Evolutionary conservation across 1,284 basidiomycete genomes (phyloP), one percentile per base, ranked within the genome.

Genomic region (Phylloboletellus chloephorus): DNA sequence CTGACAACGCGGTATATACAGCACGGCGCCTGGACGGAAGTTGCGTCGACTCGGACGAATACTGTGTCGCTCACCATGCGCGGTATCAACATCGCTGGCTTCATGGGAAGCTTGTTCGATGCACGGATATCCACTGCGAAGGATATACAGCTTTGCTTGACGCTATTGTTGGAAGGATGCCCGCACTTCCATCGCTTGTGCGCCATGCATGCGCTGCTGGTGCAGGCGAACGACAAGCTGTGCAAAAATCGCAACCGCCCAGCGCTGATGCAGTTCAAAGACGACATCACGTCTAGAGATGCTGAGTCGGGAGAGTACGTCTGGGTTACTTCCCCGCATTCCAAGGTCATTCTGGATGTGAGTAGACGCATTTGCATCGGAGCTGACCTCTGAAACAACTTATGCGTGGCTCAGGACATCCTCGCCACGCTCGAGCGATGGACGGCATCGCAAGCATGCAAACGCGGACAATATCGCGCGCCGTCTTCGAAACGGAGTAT

Each of bases 21-120:
- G 62, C 26, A 49, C 13, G 41, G 49, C 10, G n/a, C 38, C 25
- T 40, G 49, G 44, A 26, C 3, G 19, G 23, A 22, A 4, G 38
- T 28, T 22, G n/a, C 46, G 13, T 28, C 46, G 8, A 36, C 40
- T 13, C 25, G 16, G 3, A 3, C 11, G 4, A 12, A 37, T 11
- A 31, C 30, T 22, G 30, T 8, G 33, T 34, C 44, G 31, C 37
- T 48, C 28, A 47, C 36, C 0, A 40, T 49, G 15, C 36, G 46
- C 19, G 49, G 52, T 5, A 44, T 65, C n/a, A 58, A 64, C 21
- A 52, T 60, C 15, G 59, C 64, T 10, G 54, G 50, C 11, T 51
- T 66, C 37, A 39, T 66, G 17, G 64, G 64, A 5, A 51, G 62
- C 15, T 41, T 67, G 24, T 67, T 55, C 37, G 44, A 42, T 15